Percentiles rank a stretch among this genome's conserved stretches.
Conservation (phyloP, 129 eudicot genomes). For the Rutidosis leptorrhynchoides region DNA sequence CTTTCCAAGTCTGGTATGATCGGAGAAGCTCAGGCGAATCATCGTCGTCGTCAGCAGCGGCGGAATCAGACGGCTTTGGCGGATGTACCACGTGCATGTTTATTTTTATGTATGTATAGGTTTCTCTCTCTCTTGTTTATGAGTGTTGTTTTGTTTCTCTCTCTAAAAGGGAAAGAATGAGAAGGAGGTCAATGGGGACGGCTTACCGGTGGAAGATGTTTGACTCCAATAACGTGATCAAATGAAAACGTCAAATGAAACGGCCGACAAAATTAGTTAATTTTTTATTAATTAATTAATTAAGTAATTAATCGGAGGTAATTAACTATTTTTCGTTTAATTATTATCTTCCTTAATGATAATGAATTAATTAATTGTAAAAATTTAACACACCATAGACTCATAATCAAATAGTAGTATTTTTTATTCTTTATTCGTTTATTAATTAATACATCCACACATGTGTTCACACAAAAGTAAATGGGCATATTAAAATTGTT, state of each 20-base stretch:
- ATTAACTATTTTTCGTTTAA: neutral
- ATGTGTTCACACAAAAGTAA: too few relatives aligned
- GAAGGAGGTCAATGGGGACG: constrained; percentile 29
- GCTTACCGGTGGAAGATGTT: constrained; percentile 24
- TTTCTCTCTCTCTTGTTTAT: constrained; percentile 19
- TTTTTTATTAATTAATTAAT: neutral
- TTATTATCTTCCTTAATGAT: too few relatives aligned
- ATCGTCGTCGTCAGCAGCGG: constrained; percentile 26
- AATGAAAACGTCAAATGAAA: constrained; percentile 28
- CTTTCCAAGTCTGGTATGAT: constrained; percentile 58
- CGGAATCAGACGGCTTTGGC: constrained; percentile 36
- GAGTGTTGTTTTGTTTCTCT: constrained; percentile 2
- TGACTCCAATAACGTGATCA: constrained; percentile 27
- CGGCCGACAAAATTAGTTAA: constrained; percentile 18
- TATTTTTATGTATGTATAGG: neutral
- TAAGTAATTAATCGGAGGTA: neutral
- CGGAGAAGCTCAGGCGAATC: constrained; percentile 36
- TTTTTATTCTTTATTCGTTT: too few relatives aligned
- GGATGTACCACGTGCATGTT: constrained; percentile 52
- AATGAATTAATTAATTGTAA: too few relatives aligned
- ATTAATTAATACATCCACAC: too few relatives aligned
- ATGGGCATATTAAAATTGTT: too few relatives aligned
- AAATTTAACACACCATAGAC: too few relatives aligned
- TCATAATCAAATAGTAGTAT: too few relatives aligned
- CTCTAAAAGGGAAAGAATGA: constrained; percentile 9